Base-by-base conservation (phyloP, 2,329 filamentous ascomycete genomes). In the Colletotrichum filicis region DNA sequence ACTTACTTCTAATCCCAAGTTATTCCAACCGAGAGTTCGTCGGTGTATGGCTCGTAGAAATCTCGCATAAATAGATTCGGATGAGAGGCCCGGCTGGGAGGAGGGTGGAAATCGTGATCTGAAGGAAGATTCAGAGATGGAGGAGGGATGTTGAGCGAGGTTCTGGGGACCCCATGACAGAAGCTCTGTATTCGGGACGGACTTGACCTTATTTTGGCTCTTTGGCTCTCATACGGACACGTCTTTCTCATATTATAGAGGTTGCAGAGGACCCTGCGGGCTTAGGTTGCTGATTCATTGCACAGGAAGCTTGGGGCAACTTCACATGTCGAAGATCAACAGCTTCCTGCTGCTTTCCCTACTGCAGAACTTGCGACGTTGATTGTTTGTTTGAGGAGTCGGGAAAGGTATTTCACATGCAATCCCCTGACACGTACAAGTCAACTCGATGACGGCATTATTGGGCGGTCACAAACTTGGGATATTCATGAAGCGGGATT, bases 71-170 rank as follows among this genome's bases (percentile, higher is more conserved):
- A 19, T n/a, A 14, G 24, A 28, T 59, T 71, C 55, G 68, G 68
- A 71, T 37, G 68, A 71, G 46, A 37, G n/a, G 57, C 63, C 68
- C n/a, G 66, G 60, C 68, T 55, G 58, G 65, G 22, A 22, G 32
- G 22, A 55, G 61, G 42, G n/a, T 56, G n/a, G n/a, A 11, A 52
- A 49, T 24, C 19, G 22, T n/a, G 19, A 19, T 53, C 19, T 64
- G 61, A 11, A 49, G 42, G 22, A n/a, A 64, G 37, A 42, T 16
- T 42, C 5, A 42, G 37, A n/a, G 61, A 14, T 3, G 28, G n/a
- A 42, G n/a, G 37, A 35, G 42, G 46, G 7, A 30, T 22, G 12
- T 28, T 14, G 35, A 28, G 42, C 56, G 9, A 30, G n/a, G 14
- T 52, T 35, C 57, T 62, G 49, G 68, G 52, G 14, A 46, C 32